These are phyloP conservation scores for Didymella keratinophila DNA, from an alignment of 2,329 filamentous ascomycete genomes.

Conservation along the genomic window DNA sequence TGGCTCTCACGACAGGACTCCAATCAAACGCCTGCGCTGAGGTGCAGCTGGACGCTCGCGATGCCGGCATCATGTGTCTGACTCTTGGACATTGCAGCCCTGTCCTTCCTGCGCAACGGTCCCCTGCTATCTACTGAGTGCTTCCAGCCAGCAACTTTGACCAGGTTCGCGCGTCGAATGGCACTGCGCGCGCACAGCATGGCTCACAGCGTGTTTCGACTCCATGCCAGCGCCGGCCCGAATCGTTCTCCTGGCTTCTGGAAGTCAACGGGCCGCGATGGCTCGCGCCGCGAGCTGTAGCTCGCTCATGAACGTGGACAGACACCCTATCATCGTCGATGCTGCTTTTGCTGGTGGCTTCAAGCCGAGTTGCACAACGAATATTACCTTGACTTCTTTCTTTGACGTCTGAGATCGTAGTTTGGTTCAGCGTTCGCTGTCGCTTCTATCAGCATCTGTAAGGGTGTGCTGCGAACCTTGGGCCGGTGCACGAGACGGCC, in stretches of 20 bases:
- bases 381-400: background rate
- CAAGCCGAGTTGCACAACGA: conserved; percentile 2
- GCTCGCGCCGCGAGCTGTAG: conserved; percentile 28
- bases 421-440: background rate
- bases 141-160: conserved; percentile 8
- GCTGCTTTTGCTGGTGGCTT: conserved; percentile 14
- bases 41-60: background rate
- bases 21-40: conserved; percentile 9
- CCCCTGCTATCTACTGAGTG: conserved; percentile 4
- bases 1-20: conserved; percentile 9
- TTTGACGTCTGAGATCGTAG: background rate
- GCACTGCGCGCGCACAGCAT: conserved; percentile 11
- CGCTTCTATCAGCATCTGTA: conserved; percentile 1
- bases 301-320: conserved; percentile 20
- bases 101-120: conserved; percentile 7
- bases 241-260: conserved; percentile 19
- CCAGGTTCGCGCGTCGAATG: conserved; percentile 15
- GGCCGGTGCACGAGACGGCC: conserved; percentile 20
- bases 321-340: conserved; percentile 9
- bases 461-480: conserved; percentile 21
- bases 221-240: conserved; percentile 9
- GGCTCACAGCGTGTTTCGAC: conserved; percentile 17
- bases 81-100: conserved; percentile 1
- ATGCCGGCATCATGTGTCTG: conserved; percentile 1
- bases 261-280: conserved; percentile 24